Percentiles rank a stretch among this genome's conserved stretches.
phyloP scores from a whole-genome alignment of 2,329 filamentous ascomycete species.

The Pseudogymnoascus sp. region DNA sequence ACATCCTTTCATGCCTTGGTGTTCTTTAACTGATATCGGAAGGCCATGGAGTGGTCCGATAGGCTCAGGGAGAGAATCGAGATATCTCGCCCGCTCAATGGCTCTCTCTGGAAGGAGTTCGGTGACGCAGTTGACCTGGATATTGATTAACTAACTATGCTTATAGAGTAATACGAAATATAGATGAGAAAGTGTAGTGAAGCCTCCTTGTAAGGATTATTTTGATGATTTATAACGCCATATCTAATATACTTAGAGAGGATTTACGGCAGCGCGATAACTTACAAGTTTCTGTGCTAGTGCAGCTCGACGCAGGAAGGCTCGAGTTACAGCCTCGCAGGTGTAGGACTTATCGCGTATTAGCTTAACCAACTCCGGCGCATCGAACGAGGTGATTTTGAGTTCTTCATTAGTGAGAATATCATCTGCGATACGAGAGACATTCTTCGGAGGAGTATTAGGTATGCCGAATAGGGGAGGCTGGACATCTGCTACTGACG shows the following conservation, averaged over 20 bases:
- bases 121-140: conserved; percentile 41
- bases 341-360: conserved; percentile 16
- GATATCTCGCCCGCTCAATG: conserved; percentile 28
- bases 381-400: conserved; percentile 19
- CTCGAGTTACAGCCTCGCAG: conserved; percentile 19
- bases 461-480: conserved; percentile 17
- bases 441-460: conserved; percentile 18
- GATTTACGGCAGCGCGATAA: neutral
- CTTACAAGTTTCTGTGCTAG: conserved; percentile 21
- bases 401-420: conserved; percentile 17
- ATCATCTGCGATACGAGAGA: conserved; percentile 16
- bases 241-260: neutral
- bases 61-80: conserved; percentile 32
- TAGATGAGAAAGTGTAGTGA: neutral
- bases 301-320: conserved; percentile 20
- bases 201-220: neutral
- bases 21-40: conserved; percentile 49
- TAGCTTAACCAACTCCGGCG: conserved; percentile 14
- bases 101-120: conserved; percentile 35
- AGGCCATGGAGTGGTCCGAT: conserved; percentile 39
- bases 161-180: neutral
- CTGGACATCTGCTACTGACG: conserved; percentile 16
- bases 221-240: neutral
- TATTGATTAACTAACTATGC: neutral
- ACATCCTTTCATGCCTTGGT: conserved; percentile 43